Conservation (phyloP, 2,329 filamentous ascomycete species). For the Leptographium procerum region DNA sequence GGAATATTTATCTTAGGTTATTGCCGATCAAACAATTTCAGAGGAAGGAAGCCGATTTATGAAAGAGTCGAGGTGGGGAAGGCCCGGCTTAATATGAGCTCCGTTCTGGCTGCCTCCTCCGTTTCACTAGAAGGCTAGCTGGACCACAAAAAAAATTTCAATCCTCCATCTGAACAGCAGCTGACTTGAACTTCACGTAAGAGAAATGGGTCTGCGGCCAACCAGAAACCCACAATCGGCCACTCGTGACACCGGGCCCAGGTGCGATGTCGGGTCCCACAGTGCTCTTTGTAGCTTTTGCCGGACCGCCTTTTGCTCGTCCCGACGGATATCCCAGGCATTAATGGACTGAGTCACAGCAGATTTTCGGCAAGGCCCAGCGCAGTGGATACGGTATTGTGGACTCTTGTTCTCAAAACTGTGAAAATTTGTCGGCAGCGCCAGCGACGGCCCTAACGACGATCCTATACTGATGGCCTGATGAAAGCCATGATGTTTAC, state of each 20-base stretch:
- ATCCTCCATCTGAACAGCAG: not conserved
- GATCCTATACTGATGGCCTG: not conserved
- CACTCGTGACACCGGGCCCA: conserved; percentile 5
- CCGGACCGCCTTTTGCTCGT: not conserved
- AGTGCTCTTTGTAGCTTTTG: not conserved
- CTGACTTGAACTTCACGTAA: conserved; percentile 8
- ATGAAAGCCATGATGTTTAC: not conserved
- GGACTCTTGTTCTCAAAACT: too few relatives aligned
- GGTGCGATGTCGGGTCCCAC: conserved; percentile 6
- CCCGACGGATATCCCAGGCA: conserved; percentile 1
- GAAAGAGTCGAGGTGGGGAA: too few relatives aligned
- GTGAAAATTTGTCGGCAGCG: not conserved
- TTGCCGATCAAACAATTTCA: too few relatives aligned
- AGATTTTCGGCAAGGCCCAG: not conserved
- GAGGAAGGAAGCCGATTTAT: too few relatives aligned
- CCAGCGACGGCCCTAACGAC: not conserved
- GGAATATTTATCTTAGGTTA: too few relatives aligned
- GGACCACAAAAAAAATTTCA: not conserved
- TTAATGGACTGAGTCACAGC: not conserved
- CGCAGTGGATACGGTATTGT: not conserved
- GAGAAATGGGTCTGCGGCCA: conserved; percentile 3
- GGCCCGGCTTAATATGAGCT: too few relatives aligned
- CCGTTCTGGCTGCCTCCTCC: not conserved
- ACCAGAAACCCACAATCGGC: not conserved
- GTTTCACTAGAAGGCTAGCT: not conserved